A percentile compares a stretch with the other conserved stretches of the same genome.
These are phyloP conservation scores for Exophiala calicioides DNA, from an alignment of 2,329 filamentous ascomycete genomes.

Conservation along the genomic window DNA sequence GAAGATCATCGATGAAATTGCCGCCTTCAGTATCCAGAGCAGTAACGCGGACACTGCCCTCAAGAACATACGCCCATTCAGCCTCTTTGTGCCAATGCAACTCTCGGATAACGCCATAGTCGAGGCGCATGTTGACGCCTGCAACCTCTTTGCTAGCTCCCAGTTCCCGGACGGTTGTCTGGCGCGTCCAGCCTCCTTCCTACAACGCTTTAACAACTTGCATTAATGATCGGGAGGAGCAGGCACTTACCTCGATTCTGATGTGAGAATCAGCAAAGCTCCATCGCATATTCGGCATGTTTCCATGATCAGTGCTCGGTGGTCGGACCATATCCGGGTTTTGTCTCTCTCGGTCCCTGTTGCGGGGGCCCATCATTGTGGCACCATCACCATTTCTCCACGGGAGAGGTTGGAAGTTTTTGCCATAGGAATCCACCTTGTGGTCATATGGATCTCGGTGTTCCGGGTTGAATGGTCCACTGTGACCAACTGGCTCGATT, in stretches of 20 bases:
- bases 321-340: constrained; percentile 72
- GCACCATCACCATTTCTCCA: constrained; percentile 65
- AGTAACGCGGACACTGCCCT: constrained; percentile 70
- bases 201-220: constrained; percentile 35
- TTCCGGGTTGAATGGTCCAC: constrained; percentile 20
- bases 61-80: constrained; percentile 75
- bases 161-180: constrained; percentile 54
- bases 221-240: not conserved
- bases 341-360: constrained; percentile 66
- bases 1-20: constrained; percentile 74
- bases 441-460: constrained; percentile 24
- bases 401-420: constrained; percentile 55
- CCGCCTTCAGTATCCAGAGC: constrained; percentile 74
- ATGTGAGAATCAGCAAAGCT: constrained; percentile 66
- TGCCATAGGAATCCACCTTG: constrained; percentile 24
- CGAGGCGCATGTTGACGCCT: constrained; percentile 76
- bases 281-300: constrained; percentile 72
- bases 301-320: constrained; percentile 71
- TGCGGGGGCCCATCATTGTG: constrained; percentile 69
- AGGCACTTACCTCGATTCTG: constrained; percentile 58
- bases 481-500: constrained; percentile 9
- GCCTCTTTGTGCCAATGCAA: constrained; percentile 81
- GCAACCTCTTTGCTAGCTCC: constrained; percentile 63
- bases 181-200: constrained; percentile 75
- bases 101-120: constrained; percentile 71